Percentiles rank a stretch among this genome's conserved stretches.
These are phyloP conservation scores for Hericium erinaceus DNA, from an alignment of 768 basidiomycete genomes.

Conservation along the genomic window DNA sequence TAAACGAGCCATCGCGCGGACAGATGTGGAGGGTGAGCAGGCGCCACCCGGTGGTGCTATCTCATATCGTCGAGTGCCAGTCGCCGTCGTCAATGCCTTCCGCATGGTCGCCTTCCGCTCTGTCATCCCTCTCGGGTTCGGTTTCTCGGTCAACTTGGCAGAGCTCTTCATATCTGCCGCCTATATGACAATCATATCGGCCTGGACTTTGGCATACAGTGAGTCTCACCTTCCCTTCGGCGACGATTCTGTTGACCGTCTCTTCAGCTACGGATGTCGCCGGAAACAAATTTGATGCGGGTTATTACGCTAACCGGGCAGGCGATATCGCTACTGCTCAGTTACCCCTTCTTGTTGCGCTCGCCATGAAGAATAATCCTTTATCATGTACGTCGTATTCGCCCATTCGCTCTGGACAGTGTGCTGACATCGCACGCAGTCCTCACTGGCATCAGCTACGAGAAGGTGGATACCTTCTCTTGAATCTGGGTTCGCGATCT, in stretches of 20 bases:
- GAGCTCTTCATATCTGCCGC: conserved; percentile 27
- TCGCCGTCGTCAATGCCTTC: conserved; percentile 19
- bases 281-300: conserved; percentile 14
- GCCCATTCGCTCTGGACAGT: background rate
- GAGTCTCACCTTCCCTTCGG: background rate
- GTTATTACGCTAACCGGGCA: conserved; percentile 26
- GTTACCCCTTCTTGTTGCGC: conserved; percentile 45
- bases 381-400: conserved; percentile 25
- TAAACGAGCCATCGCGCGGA: conserved; percentile 5
- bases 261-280: conserved; percentile 16
- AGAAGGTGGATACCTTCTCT: conserved; percentile 28
- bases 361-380: conserved; percentile 56
- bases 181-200: conserved; percentile 25
- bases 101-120: conserved; percentile 24
- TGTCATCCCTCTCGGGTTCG: conserved; percentile 21
- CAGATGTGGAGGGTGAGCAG: background rate
- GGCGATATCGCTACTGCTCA: conserved; percentile 38
- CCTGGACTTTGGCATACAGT: conserved; percentile 21
- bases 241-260: background rate
- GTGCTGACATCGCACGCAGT: conserved; percentile 21
- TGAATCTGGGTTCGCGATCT: background rate
- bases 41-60: background rate
- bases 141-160: conserved; percentile 25
- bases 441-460: conserved; percentile 41
- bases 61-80: conserved; percentile 15